Evolutionary conservation across 352 stramenopile species (phyloP).

Genomic region (Phytophthora sansomeana): DNA sequence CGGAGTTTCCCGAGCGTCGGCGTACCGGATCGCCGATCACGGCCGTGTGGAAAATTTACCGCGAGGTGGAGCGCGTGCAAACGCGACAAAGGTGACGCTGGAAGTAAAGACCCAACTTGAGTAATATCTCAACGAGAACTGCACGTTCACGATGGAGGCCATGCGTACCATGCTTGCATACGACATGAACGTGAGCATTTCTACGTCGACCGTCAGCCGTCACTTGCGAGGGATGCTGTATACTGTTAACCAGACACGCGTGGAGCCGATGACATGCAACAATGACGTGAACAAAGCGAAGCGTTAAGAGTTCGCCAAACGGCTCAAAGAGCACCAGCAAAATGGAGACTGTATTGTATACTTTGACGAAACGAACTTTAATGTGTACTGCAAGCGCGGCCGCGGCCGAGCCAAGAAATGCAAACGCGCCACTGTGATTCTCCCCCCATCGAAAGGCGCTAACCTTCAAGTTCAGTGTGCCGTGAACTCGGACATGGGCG

Average conservation of each 20-base stretch:
- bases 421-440: background rate
- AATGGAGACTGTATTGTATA: conserved; percentile 5
- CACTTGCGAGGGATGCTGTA: conserved; percentile 3
- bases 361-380: conserved; percentile 26
- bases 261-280: conserved; percentile 1
- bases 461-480: conserved; percentile 22
- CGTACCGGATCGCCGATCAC: background rate
- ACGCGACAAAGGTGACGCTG: background rate
- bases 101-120: background rate
- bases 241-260: background rate
- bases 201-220: background rate
- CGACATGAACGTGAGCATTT: background rate
- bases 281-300: conserved; percentile 2
- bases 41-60: background rate
- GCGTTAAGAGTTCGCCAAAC: background rate
- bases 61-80: background rate
- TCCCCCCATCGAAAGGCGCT: conserved; percentile 1
- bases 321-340: background rate
- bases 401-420: conserved; percentile 5
- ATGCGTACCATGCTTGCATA: background rate
- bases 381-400: conserved; percentile 11
- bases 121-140: background rate
- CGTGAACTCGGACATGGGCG: background rate
- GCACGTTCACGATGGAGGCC: background rate
- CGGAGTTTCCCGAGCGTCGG: background rate